Evolutionary conservation across 805 yeast genomes (phyloP), one percentile per base, ranked within the genome.

Genomic region (Komagataella populi): DNA sequence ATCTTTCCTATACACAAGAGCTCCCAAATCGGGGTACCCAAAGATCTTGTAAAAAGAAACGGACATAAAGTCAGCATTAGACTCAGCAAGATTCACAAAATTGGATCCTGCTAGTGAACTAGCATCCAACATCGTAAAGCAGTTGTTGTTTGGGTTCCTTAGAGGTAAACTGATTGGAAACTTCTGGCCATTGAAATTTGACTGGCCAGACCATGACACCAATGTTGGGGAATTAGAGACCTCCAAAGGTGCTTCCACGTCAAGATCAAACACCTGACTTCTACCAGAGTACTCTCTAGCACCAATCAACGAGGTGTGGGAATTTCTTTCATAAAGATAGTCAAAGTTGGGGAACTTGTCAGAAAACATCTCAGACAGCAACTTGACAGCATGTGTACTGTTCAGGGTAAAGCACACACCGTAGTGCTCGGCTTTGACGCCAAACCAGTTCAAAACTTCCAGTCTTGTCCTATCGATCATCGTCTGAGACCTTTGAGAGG

Each of bases 11-110:
- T 69, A 64, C 2, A 73, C 55, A 30, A 73, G 57, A 1, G 68
- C 75, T 4, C 77, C 77, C 6, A 73, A 51, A 52, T 73, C 76
- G 1, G 77, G 77, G 17, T 60, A 57, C 1, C 77, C 77, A 57
- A 70, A 73, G 44, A 72, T 70, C 52, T 73, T 73, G 60, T 72
- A 72, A 51, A 72, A 69, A 1, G 77, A 73, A 3, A 70, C 53
- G 12, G 63, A 65, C 14, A 66, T 58, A 48, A 73, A 70, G 54
- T 73, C 76, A 7, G 58, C 49, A 12, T 55, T 46, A 3, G 62
- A 44, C 6, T 45, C 49, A 5, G 62, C 50, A 8, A 69, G 55
- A 47, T 68, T 61, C 3, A 72, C 70, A 22, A 70, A 65, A 5
- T 59, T 46, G 0, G 76, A 64, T 1, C 71, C 59, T 20, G 67